Conservation (phyloP, 345 rosid species). For the Eucalyptus erythrocorys region DNA sequence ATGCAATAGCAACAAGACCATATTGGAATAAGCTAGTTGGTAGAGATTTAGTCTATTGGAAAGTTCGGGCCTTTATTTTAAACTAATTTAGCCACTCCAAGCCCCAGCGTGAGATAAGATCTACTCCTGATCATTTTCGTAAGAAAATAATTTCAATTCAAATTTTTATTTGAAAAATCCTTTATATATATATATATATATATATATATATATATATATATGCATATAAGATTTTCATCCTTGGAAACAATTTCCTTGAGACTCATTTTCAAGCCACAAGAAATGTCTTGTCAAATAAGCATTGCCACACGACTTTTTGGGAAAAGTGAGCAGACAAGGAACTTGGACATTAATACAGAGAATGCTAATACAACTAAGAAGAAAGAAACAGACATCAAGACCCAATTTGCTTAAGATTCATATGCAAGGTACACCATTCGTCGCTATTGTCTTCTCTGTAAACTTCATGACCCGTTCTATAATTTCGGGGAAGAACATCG, state of each 20-base stretch:
- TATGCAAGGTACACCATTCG: background rate
- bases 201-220: no score
- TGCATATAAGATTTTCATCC: no score
- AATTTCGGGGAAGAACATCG: background rate
- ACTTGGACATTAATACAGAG: background rate
- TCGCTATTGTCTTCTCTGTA: background rate
- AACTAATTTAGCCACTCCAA: no score
- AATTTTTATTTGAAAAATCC: accelerated
- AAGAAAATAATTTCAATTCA: no score
- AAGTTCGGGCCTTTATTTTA: no score
- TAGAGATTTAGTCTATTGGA: no score
- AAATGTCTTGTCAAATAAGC: background rate
- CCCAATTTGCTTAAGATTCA: background rate
- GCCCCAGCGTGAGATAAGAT: accelerated
- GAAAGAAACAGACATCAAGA: background rate
- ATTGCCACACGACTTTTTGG: background rate
- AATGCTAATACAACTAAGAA: background rate
- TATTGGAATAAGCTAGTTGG: no score
- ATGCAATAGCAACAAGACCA: no score
- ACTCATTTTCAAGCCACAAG: background rate
- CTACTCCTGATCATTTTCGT: no score
- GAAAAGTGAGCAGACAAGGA: background rate
- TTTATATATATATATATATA: no score
- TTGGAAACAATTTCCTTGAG: no score
- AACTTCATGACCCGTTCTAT: background rate